Evolutionary conservation across 139 green algal genomes (phyloP), one percentile per base, ranked within the genome.

Genomic region (Yamagishiella unicocca): DNA sequence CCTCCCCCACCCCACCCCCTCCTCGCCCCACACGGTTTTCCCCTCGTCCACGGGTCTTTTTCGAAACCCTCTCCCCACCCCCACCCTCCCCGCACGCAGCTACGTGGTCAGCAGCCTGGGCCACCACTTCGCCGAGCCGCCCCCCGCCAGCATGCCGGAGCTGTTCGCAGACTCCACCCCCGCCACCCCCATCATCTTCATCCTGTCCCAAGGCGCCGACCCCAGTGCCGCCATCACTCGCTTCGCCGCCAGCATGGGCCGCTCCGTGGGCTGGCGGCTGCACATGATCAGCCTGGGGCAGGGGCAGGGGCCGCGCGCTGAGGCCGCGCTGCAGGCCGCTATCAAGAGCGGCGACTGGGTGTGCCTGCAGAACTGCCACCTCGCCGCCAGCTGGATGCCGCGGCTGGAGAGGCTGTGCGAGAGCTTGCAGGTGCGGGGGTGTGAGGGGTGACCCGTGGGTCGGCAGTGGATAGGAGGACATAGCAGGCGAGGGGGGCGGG

Each of bases 321-420:
- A 95, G 85, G 89, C 68, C 22, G 87, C 90, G 19, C 86, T 98
- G 19, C n/a, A 31, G 38, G 72, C 93, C 50, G 95, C 95, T 4
- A 74, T 92, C 35, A 84, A 74, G 50, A 87, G 89, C 5, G 96
- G 96, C 21, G 90, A 96, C 87, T 98, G 96, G 96, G 91, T 98
- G 58, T 96, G 90, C 79, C 93, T 98, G 40, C 95, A 98, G 92
- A 98, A 98, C 92, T 98, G 96, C 93, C 96, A 98, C 89, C 91
- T 98, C 40, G 96, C 96, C 1, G 92, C 85, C 24, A 94, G 85
- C 45, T 98, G 95, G 95, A 97, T 98, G 95, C 90, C 90, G 42
- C 81, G 90, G 7, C 81, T 96, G 64, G 92, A 94, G 82, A 67
- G 83, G 1, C 82, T 93, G 46, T 83, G 92, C 35, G 89, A 90